Conservation (phyloP, 768 basidiomycete species). For the Serpula lacrymans region DNA sequence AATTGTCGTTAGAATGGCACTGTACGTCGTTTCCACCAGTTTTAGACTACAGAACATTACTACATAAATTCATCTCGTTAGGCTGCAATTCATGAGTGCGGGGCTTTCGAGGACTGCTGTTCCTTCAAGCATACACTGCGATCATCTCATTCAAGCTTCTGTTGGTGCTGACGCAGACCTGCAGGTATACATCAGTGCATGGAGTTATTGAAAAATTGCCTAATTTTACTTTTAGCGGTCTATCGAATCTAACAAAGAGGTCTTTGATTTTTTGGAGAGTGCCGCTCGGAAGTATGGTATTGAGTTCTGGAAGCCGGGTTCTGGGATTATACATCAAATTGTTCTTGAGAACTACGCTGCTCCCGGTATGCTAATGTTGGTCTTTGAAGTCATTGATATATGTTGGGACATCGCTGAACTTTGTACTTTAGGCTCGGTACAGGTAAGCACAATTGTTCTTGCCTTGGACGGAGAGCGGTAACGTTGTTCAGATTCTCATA, state of each 20-base stretch:
- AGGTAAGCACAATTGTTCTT: conserved; percentile 38
- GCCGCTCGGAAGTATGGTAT: conserved; percentile 90
- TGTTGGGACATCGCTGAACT: too few species aligned
- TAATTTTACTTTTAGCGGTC: conserved; percentile 52
- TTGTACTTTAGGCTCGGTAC: conserved; percentile 65
- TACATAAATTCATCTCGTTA: conserved; percentile 30
- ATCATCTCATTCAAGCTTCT: conserved; percentile 95
- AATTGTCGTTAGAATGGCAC: conserved; percentile 75
- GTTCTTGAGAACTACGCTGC: conserved; percentile 98
- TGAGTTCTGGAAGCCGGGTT: conserved; percentile 95
- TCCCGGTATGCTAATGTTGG: conserved; percentile 88
- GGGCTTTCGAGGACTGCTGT: conserved; percentile 82
- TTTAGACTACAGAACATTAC: too few species aligned
- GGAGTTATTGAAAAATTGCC: conserved; percentile 1
- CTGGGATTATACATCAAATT: conserved; percentile 94
- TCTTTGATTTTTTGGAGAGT: conserved; percentile 95
- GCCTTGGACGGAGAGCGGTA: neutral
- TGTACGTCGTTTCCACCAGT: conserved; percentile 43
- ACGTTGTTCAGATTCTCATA: conserved; percentile 75
- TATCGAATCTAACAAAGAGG: conserved; percentile 87
- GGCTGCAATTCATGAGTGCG: conserved; percentile 98
- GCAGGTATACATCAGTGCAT: conserved; percentile 44
- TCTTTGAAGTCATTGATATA: conserved; percentile 9
- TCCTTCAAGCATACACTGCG: conserved; percentile 92
- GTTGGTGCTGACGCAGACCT: conserved; percentile 85